A percentile compares a stretch with the other conserved stretches of the same genome.
Evolutionary conservation across 208 protist species (phyloP).

Genomic region (Lotmaria passim): DNA sequence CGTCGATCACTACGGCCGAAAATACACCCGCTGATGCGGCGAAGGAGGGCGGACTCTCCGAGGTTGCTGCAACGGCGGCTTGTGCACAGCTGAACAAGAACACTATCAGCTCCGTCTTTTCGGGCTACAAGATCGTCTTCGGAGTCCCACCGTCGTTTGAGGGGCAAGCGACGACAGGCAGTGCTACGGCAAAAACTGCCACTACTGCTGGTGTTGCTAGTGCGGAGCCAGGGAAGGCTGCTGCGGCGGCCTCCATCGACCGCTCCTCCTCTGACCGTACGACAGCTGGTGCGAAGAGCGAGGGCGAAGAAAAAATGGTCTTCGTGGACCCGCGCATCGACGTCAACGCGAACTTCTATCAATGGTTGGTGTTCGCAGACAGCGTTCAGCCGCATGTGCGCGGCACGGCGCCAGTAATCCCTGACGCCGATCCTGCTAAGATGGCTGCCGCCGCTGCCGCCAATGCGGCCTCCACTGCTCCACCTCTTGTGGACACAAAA

Average conservation of each 20-base stretch:
- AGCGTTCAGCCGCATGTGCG: slow-evolving; percentile 55
- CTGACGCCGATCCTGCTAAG: slow-evolving; percentile 30
- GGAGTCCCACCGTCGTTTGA: slow-evolving; percentile 14
- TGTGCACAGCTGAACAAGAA: slow-evolving; percentile 9
- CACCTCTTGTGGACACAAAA: neutral
- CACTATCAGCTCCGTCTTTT: slow-evolving; percentile 38
- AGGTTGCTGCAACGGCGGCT: neutral
- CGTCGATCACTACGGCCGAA: neutral
- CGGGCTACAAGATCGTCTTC: slow-evolving; percentile 33
- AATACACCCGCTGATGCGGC: neutral
- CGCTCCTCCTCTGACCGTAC: neutral
- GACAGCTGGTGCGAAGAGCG: neutral
- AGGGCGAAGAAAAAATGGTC: slow-evolving; percentile 21
- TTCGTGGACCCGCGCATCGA: slow-evolving; percentile 61
- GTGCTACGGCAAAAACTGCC: neutral
- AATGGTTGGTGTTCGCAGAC: slow-evolving; percentile 64
- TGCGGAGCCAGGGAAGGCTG: slow-evolving; percentile 6
- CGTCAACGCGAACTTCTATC: slow-evolving; percentile 38
- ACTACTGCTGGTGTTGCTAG: neutral
- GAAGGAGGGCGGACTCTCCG: neutral
- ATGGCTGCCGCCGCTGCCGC: slow-evolving; percentile 11
- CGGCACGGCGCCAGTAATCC: slow-evolving; percentile 8
- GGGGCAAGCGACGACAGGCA: neutral
- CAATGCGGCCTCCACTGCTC: neutral
- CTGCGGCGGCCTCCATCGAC: neutral